A percentile compares a stretch with the other conserved stretches of the same genome.
These are phyloP conservation scores for Corrigiola litoralis DNA, from an alignment of 179 eudicot species.

Conservation along the genomic window DNA sequence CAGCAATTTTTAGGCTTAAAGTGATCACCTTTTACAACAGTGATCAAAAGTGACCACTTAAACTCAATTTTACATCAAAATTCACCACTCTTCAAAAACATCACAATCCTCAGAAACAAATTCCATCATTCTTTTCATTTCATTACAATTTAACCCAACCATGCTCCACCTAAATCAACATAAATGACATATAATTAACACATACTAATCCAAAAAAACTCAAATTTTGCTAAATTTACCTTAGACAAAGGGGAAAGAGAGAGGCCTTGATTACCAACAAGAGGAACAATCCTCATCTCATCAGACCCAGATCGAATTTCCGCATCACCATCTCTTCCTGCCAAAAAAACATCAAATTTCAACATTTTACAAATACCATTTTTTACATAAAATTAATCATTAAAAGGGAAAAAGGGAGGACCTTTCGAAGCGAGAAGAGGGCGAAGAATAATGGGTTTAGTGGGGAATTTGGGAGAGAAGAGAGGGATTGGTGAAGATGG, in stretches of 20 bases:
- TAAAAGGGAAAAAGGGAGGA: conserved; percentile 9
- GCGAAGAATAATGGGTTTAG: conserved; percentile 31
- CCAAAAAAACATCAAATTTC: neutral
- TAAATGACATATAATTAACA: neutral
- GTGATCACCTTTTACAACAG: no score
- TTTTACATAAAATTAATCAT: neutral
- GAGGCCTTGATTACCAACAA: conserved; percentile 32
- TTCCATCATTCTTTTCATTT: no score
- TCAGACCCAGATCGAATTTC: conserved; percentile 45
- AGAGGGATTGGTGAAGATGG: conserved; percentile 31
- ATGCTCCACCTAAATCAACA: no score
- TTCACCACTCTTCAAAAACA: no score
- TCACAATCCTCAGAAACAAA: no score
- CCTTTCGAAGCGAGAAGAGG: conserved; percentile 49
- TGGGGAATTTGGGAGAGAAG: conserved; percentile 39
- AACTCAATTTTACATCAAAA: no score
- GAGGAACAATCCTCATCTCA: conserved; percentile 47
- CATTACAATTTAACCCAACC: no score
- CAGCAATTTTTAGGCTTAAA: no score
- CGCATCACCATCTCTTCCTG: conserved; percentile 49
- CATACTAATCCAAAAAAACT: neutral
- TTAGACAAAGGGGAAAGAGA: conserved; percentile 52
- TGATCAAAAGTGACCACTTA: no score
- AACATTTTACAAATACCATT: neutral
- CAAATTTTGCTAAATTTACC: conserved; percentile 34